Evolutionary conservation across 805 yeast species (phyloP), one percentile per base, ranked within the genome.

Genomic region (Ogataea thermomethanolica): DNA sequence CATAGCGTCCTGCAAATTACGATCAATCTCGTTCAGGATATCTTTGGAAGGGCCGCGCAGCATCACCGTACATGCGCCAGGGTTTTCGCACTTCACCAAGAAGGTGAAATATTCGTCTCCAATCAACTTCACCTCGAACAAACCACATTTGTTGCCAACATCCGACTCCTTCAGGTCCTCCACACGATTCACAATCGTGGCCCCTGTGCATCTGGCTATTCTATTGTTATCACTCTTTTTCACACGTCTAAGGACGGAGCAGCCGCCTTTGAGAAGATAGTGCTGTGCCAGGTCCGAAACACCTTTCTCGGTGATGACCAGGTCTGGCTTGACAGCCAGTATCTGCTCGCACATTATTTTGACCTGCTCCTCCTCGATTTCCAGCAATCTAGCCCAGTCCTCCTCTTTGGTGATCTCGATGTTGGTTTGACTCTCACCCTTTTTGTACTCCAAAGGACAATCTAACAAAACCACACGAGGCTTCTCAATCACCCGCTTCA

Each of bases 381-480:
- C 89, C 56, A 93, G 71, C 48, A 93, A 79, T 65, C 98, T 79
- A 62, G 82, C 83, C 98, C 98, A 93, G 68, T 93, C 99, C 48
- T 81, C 85, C 65, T 91, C 98, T 57, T 88, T 88, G 31, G 96
- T 84, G 64, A 93, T 90, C 70, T 93, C 99, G 53, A 93, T 87
- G 66, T 93, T 91, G 39, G 98, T 93, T 66, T 93, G 99, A 3
- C 97, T 89, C 69, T 93, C 99, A 50, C 99, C 99, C 74, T 93
- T 93, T 71, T 93, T 93, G 70, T 93, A 93, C 68, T 93, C 99
- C 55, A 93, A 73, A 9, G 99, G 97, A 66, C 97, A 90, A 67
- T 93, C 99, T 53, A 93, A 74, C 51, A 93, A 73, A 13, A 93
- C 76, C 40, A 93, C 78, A 49, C 91, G 78, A 36, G 99, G 99